phyloP scores from a whole-genome alignment of 2,329 filamentous ascomycete genomes.

The Ophiocordyceps australis region DNA sequence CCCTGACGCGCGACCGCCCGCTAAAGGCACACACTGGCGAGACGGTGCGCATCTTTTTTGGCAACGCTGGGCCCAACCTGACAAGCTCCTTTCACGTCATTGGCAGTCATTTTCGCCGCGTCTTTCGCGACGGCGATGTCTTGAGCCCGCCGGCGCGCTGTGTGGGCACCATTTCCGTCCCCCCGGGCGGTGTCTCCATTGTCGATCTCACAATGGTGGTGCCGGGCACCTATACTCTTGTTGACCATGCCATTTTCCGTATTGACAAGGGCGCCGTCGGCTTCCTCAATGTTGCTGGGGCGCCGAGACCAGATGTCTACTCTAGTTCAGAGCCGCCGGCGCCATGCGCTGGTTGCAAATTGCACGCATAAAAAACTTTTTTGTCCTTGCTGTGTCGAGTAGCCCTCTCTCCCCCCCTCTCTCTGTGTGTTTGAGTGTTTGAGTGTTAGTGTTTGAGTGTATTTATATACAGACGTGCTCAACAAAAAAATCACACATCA shows the following conservation, averaged over 20 bases:
- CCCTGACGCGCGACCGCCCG: slow-evolving; percentile 11
- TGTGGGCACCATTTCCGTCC: slow-evolving; percentile 10
- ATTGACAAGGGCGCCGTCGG: slow-evolving; percentile 15
- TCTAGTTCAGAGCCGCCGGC: slow-evolving; percentile 8
- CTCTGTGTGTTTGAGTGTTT: too few relatives aligned
- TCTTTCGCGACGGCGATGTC: slow-evolving; percentile 13
- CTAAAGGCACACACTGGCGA: slow-evolving; percentile 11
- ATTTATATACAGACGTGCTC: too few relatives aligned
- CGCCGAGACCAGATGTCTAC: slow-evolving; percentile 9
- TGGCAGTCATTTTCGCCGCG: slow-evolving; percentile 11
- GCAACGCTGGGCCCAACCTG: slow-evolving; percentile 14
- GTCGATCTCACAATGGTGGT: slow-evolving; percentile 13
- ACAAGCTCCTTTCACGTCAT: slow-evolving; percentile 16
- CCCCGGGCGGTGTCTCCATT: slow-evolving; percentile 10
- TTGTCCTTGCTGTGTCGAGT: too few relatives aligned
- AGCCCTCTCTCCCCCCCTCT: too few relatives aligned
- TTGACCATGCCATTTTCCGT: slow-evolving; percentile 15
- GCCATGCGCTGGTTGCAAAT: slow-evolving; percentile 13
- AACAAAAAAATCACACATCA: too few relatives aligned
- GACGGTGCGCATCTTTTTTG: slow-evolving; percentile 14
- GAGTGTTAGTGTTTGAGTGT: too few relatives aligned
- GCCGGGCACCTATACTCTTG: slow-evolving; percentile 13
- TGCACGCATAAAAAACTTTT: slow-evolving; percentile 13
- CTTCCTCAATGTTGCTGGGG: slow-evolving; percentile 13
- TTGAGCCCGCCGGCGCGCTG: slow-evolving; percentile 9